A percentile compares a stretch with the other conserved stretches of the same genome.
phyloP scores from a whole-genome alignment of 192 early-diverging fungal genomes.

The Mortierella antarctica region DNA sequence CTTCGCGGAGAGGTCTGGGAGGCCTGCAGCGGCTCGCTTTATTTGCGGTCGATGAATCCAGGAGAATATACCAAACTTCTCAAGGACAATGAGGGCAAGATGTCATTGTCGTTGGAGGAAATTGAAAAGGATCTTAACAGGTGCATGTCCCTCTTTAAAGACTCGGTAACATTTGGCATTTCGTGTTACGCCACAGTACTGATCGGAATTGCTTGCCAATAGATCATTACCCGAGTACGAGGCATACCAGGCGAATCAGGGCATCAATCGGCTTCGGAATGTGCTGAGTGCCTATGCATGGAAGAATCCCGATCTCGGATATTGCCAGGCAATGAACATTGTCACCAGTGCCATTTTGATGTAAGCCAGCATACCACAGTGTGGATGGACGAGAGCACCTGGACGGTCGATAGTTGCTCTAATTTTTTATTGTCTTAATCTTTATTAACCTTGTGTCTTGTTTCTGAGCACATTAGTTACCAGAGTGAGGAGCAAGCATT shows the following conservation, averaged over 20 bases:
- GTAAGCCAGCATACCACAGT: slow-evolving; percentile 29
- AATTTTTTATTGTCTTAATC: background rate
- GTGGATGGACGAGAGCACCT: background rate
- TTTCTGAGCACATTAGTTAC: slow-evolving; percentile 60
- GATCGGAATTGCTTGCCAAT: background rate
- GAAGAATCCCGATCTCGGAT: slow-evolving; percentile 93
- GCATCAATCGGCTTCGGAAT: slow-evolving; percentile 92
- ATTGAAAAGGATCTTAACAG: slow-evolving; percentile 97
- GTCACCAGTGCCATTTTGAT: slow-evolving; percentile 94
- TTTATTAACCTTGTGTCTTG: background rate
- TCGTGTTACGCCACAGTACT: background rate
- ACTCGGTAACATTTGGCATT: background rate
- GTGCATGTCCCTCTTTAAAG: slow-evolving; percentile 18
- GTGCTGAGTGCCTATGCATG: slow-evolving; percentile 90
- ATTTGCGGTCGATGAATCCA: slow-evolving; percentile 84
- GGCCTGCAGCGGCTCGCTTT: slow-evolving; percentile 88
- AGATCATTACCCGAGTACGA: slow-evolving; percentile 94
- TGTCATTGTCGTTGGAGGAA: slow-evolving; percentile 88
- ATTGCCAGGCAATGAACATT: slow-evolving; percentile 99
- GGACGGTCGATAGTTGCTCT: background rate
- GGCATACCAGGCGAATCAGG: slow-evolving; percentile 91
- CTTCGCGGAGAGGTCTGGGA: slow-evolving; percentile 97
- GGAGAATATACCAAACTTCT: slow-evolving; percentile 86
- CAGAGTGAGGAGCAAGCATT: slow-evolving; percentile 98
- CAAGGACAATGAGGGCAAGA: slow-evolving; percentile 72